Evolutionary conservation across 169 alveolate genomes (phyloP).

Genomic region (Plasmodium knowlesi): DNA sequence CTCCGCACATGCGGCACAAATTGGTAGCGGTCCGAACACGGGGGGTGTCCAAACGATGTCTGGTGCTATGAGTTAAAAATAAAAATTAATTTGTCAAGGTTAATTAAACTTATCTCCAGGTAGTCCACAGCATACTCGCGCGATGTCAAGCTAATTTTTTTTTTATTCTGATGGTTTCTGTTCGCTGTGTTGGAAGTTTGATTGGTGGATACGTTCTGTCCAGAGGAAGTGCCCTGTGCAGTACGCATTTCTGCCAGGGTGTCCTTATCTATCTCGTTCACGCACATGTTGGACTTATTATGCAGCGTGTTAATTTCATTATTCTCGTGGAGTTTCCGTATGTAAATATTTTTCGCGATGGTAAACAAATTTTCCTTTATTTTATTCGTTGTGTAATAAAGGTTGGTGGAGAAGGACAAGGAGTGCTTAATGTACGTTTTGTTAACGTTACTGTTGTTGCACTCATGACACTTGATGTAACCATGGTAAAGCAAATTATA

Average conservation of each 20-base stretch:
- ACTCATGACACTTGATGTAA: constrained; percentile 61
- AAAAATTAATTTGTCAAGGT: constrained; percentile 56
- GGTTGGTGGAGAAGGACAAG: constrained; percentile 38
- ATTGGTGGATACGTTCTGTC: background rate
- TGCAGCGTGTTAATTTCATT: constrained; percentile 57
- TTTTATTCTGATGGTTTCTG: constrained; percentile 6
- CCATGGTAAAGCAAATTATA: constrained; percentile 57
- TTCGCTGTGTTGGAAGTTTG: background rate
- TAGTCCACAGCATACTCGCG: constrained; percentile 69
- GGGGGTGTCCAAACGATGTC: background rate
- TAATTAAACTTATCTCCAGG: constrained; percentile 46
- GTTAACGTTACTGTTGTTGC: constrained; percentile 26
- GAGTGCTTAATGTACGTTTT: constrained; percentile 61
- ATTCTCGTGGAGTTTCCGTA: constrained; percentile 36
- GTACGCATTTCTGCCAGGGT: background rate
- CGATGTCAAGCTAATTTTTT: constrained; percentile 20
- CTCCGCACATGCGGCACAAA: background rate
- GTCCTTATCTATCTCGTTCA: background rate
- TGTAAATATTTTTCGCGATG: constrained; percentile 60
- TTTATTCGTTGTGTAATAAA: constrained; percentile 22
- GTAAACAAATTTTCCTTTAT: constrained; percentile 36
- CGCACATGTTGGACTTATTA: constrained; percentile 48
- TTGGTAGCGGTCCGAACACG: background rate
- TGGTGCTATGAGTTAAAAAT: constrained; percentile 24
- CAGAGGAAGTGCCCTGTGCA: background rate